Conservation (phyloP, 2,329 filamentous ascomycete genomes). For the Periconia macrospinosa region DNA sequence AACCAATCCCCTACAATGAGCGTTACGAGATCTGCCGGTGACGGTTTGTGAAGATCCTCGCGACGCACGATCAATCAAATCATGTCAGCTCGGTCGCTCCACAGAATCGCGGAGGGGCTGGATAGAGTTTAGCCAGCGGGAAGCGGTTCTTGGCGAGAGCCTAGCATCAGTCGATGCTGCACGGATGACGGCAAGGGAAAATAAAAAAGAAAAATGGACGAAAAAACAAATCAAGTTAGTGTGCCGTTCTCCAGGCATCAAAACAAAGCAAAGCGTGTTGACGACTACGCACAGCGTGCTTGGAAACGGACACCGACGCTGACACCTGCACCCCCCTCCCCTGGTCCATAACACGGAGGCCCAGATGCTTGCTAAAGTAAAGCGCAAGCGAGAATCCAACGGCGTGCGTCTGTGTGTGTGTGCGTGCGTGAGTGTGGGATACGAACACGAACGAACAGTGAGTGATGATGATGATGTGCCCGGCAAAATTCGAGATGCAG, state of each 20-base stretch:
- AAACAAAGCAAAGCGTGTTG: too few species aligned
- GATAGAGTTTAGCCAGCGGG: conserved; percentile 35
- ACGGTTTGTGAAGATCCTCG: too few species aligned
- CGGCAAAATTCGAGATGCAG: too few species aligned
- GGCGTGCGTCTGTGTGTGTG: too few species aligned
- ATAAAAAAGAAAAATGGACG: conserved; percentile 23
- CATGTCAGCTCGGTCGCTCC: conserved; percentile 22
- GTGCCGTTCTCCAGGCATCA: too few species aligned
- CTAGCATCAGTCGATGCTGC: conserved; percentile 18
- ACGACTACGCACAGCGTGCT: too few species aligned
- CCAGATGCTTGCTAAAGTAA: too few species aligned
- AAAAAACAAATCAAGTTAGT: neutral
- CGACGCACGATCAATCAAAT: neutral
- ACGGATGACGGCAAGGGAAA: conserved; percentile 37
- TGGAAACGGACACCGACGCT: too few species aligned
- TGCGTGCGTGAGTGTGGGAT: neutral
- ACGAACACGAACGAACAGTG: neutral
- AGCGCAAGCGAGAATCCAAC: too few species aligned
- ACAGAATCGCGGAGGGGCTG: conserved; percentile 38
- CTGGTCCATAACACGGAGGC: conserved; percentile 8
- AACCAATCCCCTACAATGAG: too few species aligned
- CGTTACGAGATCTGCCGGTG: conserved; percentile 18
- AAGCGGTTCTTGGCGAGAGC: conserved; percentile 31
- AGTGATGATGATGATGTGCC: neutral
- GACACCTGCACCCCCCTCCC: conserved; percentile 6